Evolutionary conservation across 1,284 basidiomycete species (phyloP), one percentile per base, ranked within the genome.

Genomic region (Ceratobasidium sp.): DNA sequence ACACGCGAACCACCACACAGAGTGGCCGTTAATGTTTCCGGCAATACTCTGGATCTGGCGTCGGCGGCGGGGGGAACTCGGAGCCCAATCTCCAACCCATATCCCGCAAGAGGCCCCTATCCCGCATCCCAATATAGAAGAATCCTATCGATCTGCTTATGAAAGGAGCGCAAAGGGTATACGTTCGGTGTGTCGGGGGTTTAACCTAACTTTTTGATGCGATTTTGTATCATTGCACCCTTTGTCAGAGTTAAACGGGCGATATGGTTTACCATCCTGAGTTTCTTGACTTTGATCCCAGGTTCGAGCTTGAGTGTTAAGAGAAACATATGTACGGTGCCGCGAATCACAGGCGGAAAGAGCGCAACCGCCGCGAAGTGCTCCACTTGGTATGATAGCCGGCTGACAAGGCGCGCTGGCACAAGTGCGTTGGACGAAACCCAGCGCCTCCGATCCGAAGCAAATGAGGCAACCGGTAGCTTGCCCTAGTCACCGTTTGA

Each of bases 11-110:
- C 43, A 38, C 30, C 55, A 58, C 32, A 38, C 55, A 57, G 32
- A 38, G 4, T 14, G 5, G 3, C 28, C 54, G 38, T 6, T 38
- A 54, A 32, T 38, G 41, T 35, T 11, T 6, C 63, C 63, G 63
- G 63, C 38, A 38, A 21, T 38, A 67, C 32, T 67, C 49, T 52
- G 47, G 18, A 54, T 67, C 44, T 49, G 38, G 49, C 35, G 49
- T 55, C 63, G 63, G 63, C 50, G 63, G 47, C 63, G 63, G 63
- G 63, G 26, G 50, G 49, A 67, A 67, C 50, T 67, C 63, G 63
- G 63, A 67, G 49, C 35, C 18, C 21, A n/a, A 32, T 8, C n/a
- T 41, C 7, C 14, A 11, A 41, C 55, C 55, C 55, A 58, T 58
- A 58, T 58, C 55, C 55, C 55, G 55, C 55, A 58, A 41, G 43